These are phyloP conservation scores for Amanita rubescens DNA, from an alignment of 768 basidiomycete genomes.

Conservation along the genomic window DNA sequence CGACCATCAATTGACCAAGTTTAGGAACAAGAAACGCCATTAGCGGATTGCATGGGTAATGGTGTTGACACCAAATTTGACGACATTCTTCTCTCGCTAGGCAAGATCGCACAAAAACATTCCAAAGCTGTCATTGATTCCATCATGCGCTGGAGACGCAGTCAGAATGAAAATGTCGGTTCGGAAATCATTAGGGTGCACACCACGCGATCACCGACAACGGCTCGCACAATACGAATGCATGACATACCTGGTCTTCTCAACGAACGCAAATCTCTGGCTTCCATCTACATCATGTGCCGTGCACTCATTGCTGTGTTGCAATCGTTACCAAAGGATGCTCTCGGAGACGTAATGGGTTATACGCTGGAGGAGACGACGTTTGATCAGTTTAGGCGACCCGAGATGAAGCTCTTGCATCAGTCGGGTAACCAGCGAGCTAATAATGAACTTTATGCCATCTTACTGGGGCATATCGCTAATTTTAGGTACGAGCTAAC, in stretches of 20 bases:
- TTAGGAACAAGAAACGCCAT: slow-evolving; percentile 63
- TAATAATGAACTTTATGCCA: slow-evolving; percentile 79
- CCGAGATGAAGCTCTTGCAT: slow-evolving; percentile 56
- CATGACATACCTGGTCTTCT: slow-evolving; percentile 45
- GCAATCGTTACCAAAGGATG: slow-evolving; percentile 64
- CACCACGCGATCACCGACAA: slow-evolving; percentile 29
- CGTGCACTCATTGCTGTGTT: slow-evolving; percentile 76
- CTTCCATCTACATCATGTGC: slow-evolving; percentile 87
- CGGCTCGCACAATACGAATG: slow-evolving; percentile 27
- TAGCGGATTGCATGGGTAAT: slow-evolving; percentile 63
- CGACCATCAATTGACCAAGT: background rate
- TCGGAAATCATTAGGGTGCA: slow-evolving; percentile 48
- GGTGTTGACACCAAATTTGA: slow-evolving; percentile 77
- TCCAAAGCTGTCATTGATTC: slow-evolving; percentile 81
- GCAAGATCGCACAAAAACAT: slow-evolving; percentile 78
- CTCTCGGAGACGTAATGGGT: slow-evolving; percentile 70
- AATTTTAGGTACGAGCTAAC: slow-evolving; percentile 54
- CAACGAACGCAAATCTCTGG: slow-evolving; percentile 69
- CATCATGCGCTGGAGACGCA: slow-evolving; percentile 80
- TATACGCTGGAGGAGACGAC: slow-evolving; percentile 81
- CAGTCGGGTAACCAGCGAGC: slow-evolving; percentile 70
- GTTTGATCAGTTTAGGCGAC: slow-evolving; percentile 76
- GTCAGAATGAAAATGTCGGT: slow-evolving; percentile 56
- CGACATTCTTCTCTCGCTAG: slow-evolving; percentile 75
- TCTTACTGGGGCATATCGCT: slow-evolving; percentile 78